Conservation (phyloP, 2,329 filamentous ascomycete species). For the Colletotrichum zoysiae region DNA sequence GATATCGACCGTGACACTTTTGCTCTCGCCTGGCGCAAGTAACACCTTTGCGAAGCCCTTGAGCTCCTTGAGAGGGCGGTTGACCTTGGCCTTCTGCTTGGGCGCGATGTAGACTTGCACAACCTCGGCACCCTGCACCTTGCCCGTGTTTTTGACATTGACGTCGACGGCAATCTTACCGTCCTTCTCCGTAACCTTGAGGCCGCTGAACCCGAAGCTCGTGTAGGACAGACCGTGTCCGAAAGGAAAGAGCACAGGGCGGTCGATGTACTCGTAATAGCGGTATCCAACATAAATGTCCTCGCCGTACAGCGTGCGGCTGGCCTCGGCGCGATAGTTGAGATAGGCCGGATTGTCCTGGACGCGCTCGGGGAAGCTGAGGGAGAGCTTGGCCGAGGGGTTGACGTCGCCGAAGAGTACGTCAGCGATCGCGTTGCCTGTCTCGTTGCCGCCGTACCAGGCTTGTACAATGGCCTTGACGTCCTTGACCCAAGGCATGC, state of each 20-base stretch:
- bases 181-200: slow-evolving; percentile 56
- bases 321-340: slow-evolving; percentile 74
- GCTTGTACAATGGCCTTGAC: slow-evolving; percentile 73
- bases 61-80: slow-evolving; percentile 65
- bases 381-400: slow-evolving; percentile 79
- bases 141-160: slow-evolving; percentile 68
- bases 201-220: slow-evolving; percentile 64
- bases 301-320: slow-evolving; percentile 77
- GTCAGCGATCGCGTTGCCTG: slow-evolving; percentile 79
- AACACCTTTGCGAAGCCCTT: slow-evolving; percentile 70
- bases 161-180: slow-evolving; percentile 60
- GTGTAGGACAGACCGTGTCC: slow-evolving; percentile 81
- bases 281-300: slow-evolving; percentile 81
- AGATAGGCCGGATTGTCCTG: slow-evolving; percentile 78
- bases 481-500: slow-evolving; percentile 70
- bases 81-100: slow-evolving; percentile 62
- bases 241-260: slow-evolving; percentile 74
- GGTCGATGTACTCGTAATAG: slow-evolving; percentile 74
- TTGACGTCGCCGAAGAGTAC: slow-evolving; percentile 76
- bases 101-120: slow-evolving; percentile 63
- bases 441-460: slow-evolving; percentile 85
- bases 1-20: slow-evolving; percentile 67
- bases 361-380: slow-evolving; percentile 73
- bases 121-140: slow-evolving; percentile 58
- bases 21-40: slow-evolving; percentile 70